Conservation (phyloP, 164 flowering plant genomes). For the Dillenia suffruticosa region DNA sequence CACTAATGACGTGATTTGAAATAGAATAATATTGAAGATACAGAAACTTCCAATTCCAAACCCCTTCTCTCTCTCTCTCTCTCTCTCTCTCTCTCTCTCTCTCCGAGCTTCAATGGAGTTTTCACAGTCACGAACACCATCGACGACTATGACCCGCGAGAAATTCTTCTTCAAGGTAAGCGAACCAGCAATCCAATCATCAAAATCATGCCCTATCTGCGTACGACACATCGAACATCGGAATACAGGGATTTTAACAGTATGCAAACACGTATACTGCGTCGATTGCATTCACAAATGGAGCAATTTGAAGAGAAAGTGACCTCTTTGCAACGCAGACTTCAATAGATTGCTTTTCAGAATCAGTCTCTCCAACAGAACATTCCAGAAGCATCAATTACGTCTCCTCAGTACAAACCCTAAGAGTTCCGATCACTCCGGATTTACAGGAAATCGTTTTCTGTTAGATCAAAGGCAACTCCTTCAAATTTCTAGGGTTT, state of each 20-base stretch:
- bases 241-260: conserved; percentile 36
- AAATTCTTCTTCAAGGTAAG: conserved; percentile 10
- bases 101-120: too few relatives aligned
- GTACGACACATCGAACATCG: conserved; percentile 23
- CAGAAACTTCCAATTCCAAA: too few relatives aligned
- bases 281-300: conserved; percentile 53
- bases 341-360: conserved; percentile 49
- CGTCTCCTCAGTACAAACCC: conserved; percentile 12
- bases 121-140: too few relatives aligned
- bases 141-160: neutral
- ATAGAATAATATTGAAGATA: too few relatives aligned
- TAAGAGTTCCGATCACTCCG: neutral
- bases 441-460: neutral
- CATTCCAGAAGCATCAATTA: conserved; percentile 27
- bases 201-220: conserved; percentile 63
- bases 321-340: conserved; percentile 63
- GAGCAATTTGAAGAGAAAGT: conserved; percentile 55
- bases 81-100: too few relatives aligned
- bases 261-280: conserved; percentile 61
- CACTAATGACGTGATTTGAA: too few relatives aligned
- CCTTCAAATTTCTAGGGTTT: too few relatives aligned
- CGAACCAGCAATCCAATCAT: conserved; percentile 21
- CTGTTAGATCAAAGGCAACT: neutral
- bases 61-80: too few relatives aligned
- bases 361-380: conserved; percentile 22